Evolutionary conservation across 163 green algal genomes (phyloP).

Genomic region (Prototheca cutis): DNA sequence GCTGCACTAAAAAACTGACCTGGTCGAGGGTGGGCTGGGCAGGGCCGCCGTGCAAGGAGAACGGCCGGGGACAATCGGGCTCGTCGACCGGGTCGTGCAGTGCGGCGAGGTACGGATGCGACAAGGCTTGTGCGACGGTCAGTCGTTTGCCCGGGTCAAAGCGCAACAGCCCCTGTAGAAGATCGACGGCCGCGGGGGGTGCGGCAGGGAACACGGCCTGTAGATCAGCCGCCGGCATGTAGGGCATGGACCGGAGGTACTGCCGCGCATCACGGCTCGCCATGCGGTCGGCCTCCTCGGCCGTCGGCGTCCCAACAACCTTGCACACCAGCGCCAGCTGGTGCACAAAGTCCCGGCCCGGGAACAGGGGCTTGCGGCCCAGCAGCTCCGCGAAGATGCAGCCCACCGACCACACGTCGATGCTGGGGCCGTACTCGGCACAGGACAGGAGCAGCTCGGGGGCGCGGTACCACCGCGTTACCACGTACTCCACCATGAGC

Average conservation of each 20-base stretch:
- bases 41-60: constrained; percentile 8
- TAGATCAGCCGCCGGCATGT: constrained; percentile 49
- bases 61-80: constrained; percentile 22
- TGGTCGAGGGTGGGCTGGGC: not conserved
- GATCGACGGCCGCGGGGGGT: constrained; percentile 71
- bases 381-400: constrained; percentile 98
- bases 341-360: constrained; percentile 95
- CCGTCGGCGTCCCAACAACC: not conserved
- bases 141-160: constrained; percentile 91
- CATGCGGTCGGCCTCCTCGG: not conserved
- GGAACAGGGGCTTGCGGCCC: constrained; percentile 84
- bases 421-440: constrained; percentile 84
- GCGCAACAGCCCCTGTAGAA: constrained; percentile 89
- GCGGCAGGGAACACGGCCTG: constrained; percentile 68
- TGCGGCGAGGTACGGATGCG: constrained; percentile 81
- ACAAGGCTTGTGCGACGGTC: constrained; percentile 69
- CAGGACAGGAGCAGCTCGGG: constrained; percentile 93
- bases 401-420: constrained; percentile 96
- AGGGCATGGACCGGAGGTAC: constrained; percentile 77
- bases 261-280: constrained; percentile 46
- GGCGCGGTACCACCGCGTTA: constrained; percentile 94
- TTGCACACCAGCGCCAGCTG: constrained; percentile 52
- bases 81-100: constrained; percentile 84
- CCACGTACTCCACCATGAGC: constrained; percentile 92
- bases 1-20: too few species aligned